Evolutionary conservation across 1,284 basidiomycete species (phyloP).

Genomic region (Meira nashicola): DNA sequence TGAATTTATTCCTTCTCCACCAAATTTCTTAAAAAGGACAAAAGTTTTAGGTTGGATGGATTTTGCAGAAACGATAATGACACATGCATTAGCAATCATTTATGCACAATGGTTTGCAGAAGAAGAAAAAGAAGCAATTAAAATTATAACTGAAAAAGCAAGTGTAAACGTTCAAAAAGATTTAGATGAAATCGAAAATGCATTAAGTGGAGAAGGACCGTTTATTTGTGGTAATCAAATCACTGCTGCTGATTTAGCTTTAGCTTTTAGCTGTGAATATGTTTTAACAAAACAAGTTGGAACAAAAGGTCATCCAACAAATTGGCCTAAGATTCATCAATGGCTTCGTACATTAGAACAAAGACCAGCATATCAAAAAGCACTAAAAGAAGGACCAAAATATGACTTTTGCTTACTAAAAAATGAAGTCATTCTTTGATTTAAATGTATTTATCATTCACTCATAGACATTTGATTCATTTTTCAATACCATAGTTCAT

Average conservation of each 20-base stretch:
- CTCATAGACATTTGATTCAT: too few species aligned
- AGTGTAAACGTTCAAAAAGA: conserved; percentile 15
- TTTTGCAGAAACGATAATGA: conserved; percentile 17
- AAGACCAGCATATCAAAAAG: conserved; percentile 12
- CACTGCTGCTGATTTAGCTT: conserved; percentile 6
- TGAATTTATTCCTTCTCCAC: conserved; percentile 8
- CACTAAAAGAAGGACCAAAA: conserved; percentile 10
- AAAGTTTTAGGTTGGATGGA: conserved; percentile 10
- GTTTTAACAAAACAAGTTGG: conserved; percentile 11
- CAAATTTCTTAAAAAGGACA: not conserved
- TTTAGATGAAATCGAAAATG: conserved; percentile 12
- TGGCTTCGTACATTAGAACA: conserved; percentile 11
- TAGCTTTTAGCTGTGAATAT: conserved; percentile 11
- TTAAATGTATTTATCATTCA: too few species aligned
- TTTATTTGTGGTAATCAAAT: conserved; percentile 4
- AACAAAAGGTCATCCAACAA: not conserved
- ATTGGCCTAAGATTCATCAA: conserved; percentile 9
- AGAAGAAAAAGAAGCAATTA: conserved; percentile 5
- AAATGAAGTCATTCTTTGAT: too few species aligned
- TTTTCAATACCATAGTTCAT: too few species aligned
- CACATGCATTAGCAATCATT: conserved; percentile 15
- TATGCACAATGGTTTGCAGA: conserved; percentile 17
- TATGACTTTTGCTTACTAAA: conserved; percentile 16
- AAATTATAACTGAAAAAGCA: conserved; percentile 3
- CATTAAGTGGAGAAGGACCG: not conserved